Base-by-base conservation (phyloP, 1,284 basidiomycete genomes). In the Neonothopanus nambi region DNA sequence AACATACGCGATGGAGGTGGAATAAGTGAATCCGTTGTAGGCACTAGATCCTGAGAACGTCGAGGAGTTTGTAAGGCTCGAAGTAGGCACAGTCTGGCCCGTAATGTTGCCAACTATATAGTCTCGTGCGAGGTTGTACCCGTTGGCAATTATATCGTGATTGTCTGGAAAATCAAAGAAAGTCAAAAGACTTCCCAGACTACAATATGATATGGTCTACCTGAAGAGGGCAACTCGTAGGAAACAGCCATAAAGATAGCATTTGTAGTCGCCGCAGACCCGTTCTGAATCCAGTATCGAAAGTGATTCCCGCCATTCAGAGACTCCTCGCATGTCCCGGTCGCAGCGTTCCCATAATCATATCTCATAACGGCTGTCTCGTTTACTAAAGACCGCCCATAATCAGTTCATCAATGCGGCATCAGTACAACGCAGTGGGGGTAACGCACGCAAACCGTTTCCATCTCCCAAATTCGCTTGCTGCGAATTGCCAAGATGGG, bases 221-320 rank as follows among this genome's bases (percentile, higher is more conserved):
- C 54, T 3, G 76, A 69, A 37, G 89, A 74, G 33, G 87, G 82
- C 65, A 79, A 67, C 69, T 95, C 92, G 60, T 89, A 88, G 0
- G 89, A 91, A 4, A 78, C 73, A 1, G 91, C 94, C 71, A 97
- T 75, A 67, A 98, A 98, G 54, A 90, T 78, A 4, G 94, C 93
- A 26, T 86, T 81, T 54, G 86, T 87, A 59, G 89, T 76, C 1
- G 75, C 82, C 9, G 71, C 57, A 3, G 75, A 70, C 0, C 87
- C 89, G 55, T 89, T 77, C 70, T 97, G 94, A 1, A 80, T 68
- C 91, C 92, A 98, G 69, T 95, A 95, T 23, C 95, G 82, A 67
- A 95, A 85, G 65, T 98, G 95, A 64, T 91, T 84, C 3, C 95
- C 95, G 8, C 95, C 95, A 56, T 90, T 64, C 44, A 97, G 79